phyloP scores from a whole-genome alignment of 1,139 yeast species.

The Taphrina flavorubra region DNA sequence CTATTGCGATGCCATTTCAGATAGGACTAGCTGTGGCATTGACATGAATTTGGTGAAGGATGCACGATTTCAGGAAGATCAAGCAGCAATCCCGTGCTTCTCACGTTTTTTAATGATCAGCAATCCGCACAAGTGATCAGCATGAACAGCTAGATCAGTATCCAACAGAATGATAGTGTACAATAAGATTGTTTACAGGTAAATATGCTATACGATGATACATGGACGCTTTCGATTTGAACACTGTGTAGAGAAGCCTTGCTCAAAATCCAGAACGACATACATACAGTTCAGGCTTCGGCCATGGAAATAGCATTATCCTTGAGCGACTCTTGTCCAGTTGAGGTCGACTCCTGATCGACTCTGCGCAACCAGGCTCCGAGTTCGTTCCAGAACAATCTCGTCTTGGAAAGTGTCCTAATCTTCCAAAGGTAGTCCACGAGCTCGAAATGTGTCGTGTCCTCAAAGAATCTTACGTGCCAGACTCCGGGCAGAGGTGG shows the following conservation, averaged over 20 bases:
- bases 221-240: too few species aligned
- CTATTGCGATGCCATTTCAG: too few species aligned
- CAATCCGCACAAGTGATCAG: not conserved
- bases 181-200: too few species aligned
- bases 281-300: not conserved
- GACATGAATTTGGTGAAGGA: slow-evolving; percentile 6
- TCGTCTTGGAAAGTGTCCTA: slow-evolving; percentile 18
- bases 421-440: slow-evolving; percentile 39
- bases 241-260: too few species aligned
- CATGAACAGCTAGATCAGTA: slow-evolving; percentile 1
- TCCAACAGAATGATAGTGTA: too few species aligned
- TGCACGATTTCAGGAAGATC: not conserved
- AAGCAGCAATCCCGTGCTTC: slow-evolving; percentile 1
- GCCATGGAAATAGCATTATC: not conserved
- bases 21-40: not conserved
- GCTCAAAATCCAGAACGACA: too few species aligned
- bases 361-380: slow-evolving; percentile 35
- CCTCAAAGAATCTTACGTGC: slow-evolving; percentile 20
- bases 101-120: slow-evolving; percentile 3
- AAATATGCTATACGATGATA: too few species aligned
- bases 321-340: not conserved
- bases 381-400: slow-evolving; percentile 25
- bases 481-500: slow-evolving; percentile 36
- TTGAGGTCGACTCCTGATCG: slow-evolving; percentile 4
- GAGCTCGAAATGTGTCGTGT: slow-evolving; percentile 38